Conservation (phyloP, 225 moss, liverwort and hornwort genomes). For the Polytrichum commune region DNA sequence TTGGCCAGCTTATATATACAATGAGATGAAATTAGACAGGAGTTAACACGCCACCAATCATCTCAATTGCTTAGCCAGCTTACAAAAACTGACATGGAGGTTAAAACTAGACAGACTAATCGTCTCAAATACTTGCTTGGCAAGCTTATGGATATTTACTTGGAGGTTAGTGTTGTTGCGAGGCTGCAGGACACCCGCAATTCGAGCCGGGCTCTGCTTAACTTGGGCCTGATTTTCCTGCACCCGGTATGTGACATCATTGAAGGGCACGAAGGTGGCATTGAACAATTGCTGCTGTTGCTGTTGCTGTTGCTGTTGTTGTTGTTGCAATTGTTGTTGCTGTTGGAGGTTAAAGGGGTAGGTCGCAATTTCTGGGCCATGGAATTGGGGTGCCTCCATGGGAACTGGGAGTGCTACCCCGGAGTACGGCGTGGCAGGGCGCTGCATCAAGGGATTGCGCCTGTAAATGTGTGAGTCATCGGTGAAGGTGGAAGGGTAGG, state of each 20-base stretch:
- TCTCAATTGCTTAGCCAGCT: no score
- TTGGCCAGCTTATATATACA: no score
- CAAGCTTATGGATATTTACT: no score
- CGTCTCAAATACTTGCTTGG: background rate
- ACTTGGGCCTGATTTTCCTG: slow-evolving; percentile 7
- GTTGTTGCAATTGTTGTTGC: no score
- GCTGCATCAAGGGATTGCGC: background rate
- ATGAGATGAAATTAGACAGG: no score
- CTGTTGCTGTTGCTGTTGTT: no score
- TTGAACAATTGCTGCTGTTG: background rate
- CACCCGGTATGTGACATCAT: slow-evolving; percentile 1
- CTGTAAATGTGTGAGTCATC: background rate
- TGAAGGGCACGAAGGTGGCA: slow-evolving; percentile 4
- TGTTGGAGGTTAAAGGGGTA: no score
- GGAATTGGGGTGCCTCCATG: no score
- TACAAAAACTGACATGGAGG: no score
- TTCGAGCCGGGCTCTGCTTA: slow-evolving; percentile 24
- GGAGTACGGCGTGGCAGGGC: background rate
- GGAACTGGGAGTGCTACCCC: no score
- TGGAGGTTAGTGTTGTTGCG: slow-evolving; percentile 19
- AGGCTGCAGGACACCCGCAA: slow-evolving; percentile 13
- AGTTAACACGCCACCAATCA: no score
- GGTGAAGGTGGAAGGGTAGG: background rate
- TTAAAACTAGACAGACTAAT: background rate
- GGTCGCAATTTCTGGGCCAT: no score